Conservation (phyloP, 2,329 filamentous ascomycete genomes). For the Penicillium olsonii region DNA sequence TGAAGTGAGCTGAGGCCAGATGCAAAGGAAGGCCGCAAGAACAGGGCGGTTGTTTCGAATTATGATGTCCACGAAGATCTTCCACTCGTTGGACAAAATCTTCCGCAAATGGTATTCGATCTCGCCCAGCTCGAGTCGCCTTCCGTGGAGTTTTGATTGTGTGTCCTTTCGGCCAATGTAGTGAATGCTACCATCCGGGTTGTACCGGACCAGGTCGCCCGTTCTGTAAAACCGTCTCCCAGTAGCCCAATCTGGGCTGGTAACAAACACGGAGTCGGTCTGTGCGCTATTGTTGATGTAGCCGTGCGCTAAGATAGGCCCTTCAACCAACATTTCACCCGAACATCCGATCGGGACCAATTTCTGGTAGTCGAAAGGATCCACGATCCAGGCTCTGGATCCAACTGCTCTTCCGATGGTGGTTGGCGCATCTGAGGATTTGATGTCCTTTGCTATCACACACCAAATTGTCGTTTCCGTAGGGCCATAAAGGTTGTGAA, state of each 20-base stretch:
- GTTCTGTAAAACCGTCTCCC: no score
- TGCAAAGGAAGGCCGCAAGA: no score
- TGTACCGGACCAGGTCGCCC: not conserved
- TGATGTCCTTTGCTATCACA: no score
- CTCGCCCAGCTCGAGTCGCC: slow-evolving; percentile 1
- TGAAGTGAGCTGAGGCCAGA: no score
- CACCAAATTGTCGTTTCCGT: no score
- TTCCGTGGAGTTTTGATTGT: not conserved
- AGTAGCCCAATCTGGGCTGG: no score
- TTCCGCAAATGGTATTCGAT: not conserved
- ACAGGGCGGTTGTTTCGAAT: no score
- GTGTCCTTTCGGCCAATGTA: slow-evolving; percentile 1
- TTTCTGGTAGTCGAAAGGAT: no score
- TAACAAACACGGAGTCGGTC: not conserved
- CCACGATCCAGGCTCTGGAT: not conserved
- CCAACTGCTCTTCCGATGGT: no score
- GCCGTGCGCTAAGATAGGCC: not conserved
- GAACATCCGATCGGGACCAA: not conserved
- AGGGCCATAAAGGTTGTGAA: no score
- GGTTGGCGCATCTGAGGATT: no score
- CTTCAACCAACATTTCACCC: not conserved
- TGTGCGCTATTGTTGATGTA: not conserved
- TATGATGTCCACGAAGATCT: no score
- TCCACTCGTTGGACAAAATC: not conserved
- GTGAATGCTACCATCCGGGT: not conserved